Evolutionary conservation across 2,329 filamentous ascomycete genomes (phyloP).

Genomic region (Lomentospora prolificans): DNA sequence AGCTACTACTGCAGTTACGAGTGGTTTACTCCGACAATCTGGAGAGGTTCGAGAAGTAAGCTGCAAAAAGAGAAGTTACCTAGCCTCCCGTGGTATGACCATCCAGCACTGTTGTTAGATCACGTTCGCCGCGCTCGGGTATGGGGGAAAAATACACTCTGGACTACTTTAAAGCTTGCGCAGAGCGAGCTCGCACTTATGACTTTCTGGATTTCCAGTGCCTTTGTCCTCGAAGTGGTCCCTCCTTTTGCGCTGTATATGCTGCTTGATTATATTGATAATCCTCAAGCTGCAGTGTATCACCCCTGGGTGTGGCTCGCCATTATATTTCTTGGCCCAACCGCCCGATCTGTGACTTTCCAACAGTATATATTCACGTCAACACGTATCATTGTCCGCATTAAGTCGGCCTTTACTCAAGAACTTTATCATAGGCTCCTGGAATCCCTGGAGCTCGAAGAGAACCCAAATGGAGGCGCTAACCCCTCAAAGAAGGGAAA

Average conservation of each 20-base stretch:
- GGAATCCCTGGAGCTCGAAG: conserved; percentile 45
- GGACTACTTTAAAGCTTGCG: conserved; percentile 35
- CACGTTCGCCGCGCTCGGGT: conserved; percentile 32
- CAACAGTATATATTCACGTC: conserved; percentile 50
- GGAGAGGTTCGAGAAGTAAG: conserved; percentile 33
- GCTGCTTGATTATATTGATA: conserved; percentile 34
- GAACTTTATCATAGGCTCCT: conserved; percentile 48
- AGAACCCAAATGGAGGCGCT: conserved; percentile 18
- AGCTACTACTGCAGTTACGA: conserved; percentile 40
- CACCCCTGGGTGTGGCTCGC: conserved; percentile 43
- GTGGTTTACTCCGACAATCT: conserved; percentile 39
- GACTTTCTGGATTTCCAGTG: conserved; percentile 27
- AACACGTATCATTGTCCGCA: conserved; percentile 39
- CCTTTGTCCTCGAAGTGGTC: conserved; percentile 36
- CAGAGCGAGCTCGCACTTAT: conserved; percentile 32
- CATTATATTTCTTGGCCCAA: conserved; percentile 38
- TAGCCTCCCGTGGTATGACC: conserved; percentile 43
- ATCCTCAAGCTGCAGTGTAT: conserved; percentile 32
- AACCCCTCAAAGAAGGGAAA: conserved; percentile 17
- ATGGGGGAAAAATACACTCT: conserved; percentile 31
- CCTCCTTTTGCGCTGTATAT: conserved; percentile 44
- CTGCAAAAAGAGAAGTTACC: conserved; percentile 39
- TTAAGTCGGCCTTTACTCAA: conserved; percentile 47
- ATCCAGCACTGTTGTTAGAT: conserved; percentile 36
- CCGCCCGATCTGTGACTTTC: conserved; percentile 36